Evolutionary conservation across 2,329 filamentous ascomycete species (phyloP), one percentile per base, ranked within the genome.

Genomic region (Aspergillus pseudoterreus): DNA sequence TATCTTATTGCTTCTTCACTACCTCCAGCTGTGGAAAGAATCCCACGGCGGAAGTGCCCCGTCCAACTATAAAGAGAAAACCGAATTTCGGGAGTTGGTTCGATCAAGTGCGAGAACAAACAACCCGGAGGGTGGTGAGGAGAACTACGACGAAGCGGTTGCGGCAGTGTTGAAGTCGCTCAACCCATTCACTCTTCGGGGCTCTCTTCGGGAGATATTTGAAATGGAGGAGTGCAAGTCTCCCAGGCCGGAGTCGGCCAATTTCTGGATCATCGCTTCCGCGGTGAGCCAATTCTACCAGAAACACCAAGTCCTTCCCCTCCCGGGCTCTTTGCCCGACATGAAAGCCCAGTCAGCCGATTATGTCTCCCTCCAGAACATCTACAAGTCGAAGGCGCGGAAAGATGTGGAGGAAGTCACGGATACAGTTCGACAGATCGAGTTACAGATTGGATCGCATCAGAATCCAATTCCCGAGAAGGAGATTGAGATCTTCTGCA

Each of bases 301-400:
- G 9, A 83, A 83, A 49, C 84, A 96, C 66, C 75, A 79, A 6
- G 80, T 86, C 24, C 79, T 99, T 4, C 94, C 94, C 14, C 77
- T 99, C 0, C 87, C 92, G 0, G 95, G 94, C 11, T 85, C 87
- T 3, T 77, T 99, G 1, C 94, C 95, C 1, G 94, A 99, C 69
- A 99, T 99, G 94, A 99, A 99, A 75, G 91, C 94, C 2, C 83
- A 92, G 66, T 96, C 92, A 3, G 83, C 80, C 50, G 87, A 95
- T 56, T 99, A 99, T 74, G 87, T 99, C 59, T 80, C 85, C 62
- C 80, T 99, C 11, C 94, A 97, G 68, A 92, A 88, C 62, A 83
- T 97, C 53, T 99, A 97, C 82, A 96, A 95, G 72, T 73, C 78
- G 19, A 95, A 96, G 71, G 91, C 94, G 41, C 84, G 87, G 32